Evolutionary conservation across 257 asterid species (phyloP).

Genomic region (Capsicum baccatum): DNA sequence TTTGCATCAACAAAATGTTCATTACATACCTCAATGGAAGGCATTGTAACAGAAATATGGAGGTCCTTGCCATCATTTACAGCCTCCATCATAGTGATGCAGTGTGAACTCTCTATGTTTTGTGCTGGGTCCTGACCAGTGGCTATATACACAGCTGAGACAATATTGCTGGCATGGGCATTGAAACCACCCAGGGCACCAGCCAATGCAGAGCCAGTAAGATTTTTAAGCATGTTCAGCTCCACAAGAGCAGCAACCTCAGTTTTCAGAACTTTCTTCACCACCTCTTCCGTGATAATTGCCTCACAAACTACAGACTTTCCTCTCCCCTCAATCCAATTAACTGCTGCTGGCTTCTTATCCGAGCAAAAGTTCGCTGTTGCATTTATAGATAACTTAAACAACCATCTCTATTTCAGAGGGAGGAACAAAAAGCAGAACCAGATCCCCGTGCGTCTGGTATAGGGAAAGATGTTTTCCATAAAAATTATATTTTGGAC

Average conservation of each 20-base stretch:
- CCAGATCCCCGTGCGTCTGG: background rate
- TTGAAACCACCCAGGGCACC: constrained; percentile 65
- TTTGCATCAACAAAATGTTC: too few relatives aligned
- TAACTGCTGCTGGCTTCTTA: constrained; percentile 63
- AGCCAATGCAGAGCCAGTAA: constrained; percentile 59
- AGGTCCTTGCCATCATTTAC: constrained; percentile 57
- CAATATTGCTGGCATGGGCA: constrained; percentile 61
- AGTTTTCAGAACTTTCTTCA: constrained; percentile 54
- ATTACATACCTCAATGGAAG: constrained; percentile 55
- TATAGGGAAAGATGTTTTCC: background rate
- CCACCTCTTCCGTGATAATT: constrained; percentile 52
- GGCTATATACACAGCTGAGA: constrained; percentile 53
- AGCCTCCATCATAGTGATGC: constrained; percentile 63
- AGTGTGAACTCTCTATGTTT: constrained; percentile 61
- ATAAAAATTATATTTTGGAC: background rate
- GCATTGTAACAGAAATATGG: constrained; percentile 61
- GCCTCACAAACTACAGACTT: constrained; percentile 63
- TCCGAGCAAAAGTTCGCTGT: constrained; percentile 57
- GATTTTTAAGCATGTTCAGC: constrained; percentile 61
- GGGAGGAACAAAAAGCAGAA: constrained; percentile 3
- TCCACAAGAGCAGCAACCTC: constrained; percentile 56
- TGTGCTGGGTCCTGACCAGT: constrained; percentile 66
- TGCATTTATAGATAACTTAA: background rate
- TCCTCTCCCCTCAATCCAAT: constrained; percentile 65
- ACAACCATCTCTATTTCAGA: background rate